Base-by-base conservation (phyloP, 2,329 filamentous ascomycete species). In the Fusarium miscanthi region DNA sequence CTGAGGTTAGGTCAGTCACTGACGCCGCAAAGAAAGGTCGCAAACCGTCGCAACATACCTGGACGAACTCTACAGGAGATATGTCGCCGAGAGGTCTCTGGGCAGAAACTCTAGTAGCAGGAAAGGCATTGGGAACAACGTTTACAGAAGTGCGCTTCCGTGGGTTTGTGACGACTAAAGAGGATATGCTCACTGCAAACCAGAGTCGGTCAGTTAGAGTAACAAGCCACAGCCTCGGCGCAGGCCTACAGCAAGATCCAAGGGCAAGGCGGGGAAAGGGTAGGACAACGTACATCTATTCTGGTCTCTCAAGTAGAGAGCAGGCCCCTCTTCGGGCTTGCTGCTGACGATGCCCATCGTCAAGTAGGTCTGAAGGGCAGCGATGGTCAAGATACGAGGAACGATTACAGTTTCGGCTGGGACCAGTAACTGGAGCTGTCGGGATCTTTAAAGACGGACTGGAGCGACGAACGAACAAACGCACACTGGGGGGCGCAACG, bases 301-400 rank as follows among this genome's bases (percentile, higher is more conserved):
- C 87, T 97, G 96, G 81, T 99, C 96, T 85, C 93, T 92, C 80
- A 98, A 87, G 82, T 93, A 97, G 81, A 98, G 86, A 78, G 90
- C 84, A 77, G 90, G 88, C 81, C 91, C 93, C 79, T 98, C 95
- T 78, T 97, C 95, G 78, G 92, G 91, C 83, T 91, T 93, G 87
- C 95, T 98, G 82, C 90, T 92, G 83, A 98, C 91, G 86, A 93
- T 94, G 80, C 96, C 96, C 96, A 99, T 99, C 59, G 82, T 84
- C 88, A 84, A 82, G 66, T 68, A 63, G 53, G 69, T 69, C 68
- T 70, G 57, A 66, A 69, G 64, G 59, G 65, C 59, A 66, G 59
- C 66, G 72, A 63, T 62, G 61, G 63, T 72, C 56, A 63, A 67
- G 48, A 59, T 63, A 69, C 66, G 66, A 66, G 61, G 64, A 63